A percentile compares a stretch with the other conserved stretches of the same genome.
Conservation (phyloP, 1,284 basidiomycete species). For the Naganishia cerealis region DNA sequence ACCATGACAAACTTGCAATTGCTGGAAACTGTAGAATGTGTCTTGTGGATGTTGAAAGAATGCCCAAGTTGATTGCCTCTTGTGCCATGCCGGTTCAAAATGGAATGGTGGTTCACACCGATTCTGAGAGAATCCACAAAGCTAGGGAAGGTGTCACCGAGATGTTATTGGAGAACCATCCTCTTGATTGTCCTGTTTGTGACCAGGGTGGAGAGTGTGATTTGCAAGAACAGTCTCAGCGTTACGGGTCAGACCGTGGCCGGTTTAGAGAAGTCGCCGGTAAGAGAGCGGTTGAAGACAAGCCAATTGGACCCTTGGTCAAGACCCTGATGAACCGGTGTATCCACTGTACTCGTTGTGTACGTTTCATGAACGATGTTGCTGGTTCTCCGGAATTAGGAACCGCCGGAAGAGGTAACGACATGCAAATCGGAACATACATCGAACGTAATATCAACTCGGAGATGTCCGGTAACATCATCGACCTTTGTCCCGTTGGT, state of each 20-base stretch:
- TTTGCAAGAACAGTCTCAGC: conserved; percentile 99
- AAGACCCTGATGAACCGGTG: conserved; percentile 99
- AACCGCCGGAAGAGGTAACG: conserved; percentile 94
- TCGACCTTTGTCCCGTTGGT: conserved; percentile 93
- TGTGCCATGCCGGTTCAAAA: no score
- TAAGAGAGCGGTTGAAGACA: conserved; percentile 97
- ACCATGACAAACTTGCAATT: no score
- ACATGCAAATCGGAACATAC: conserved; percentile 98
- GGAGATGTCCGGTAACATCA: conserved; percentile 94
- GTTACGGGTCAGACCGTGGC: conserved; percentile 94
- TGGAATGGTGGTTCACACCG: no score
- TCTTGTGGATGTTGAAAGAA: no score
- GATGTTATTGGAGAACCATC: conserved; percentile 95
- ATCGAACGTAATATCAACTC: no score
- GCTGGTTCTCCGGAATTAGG: conserved; percentile 97
- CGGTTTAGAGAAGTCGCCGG: conserved; percentile 98
- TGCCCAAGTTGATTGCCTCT: no score
- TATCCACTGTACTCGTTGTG: conserved; percentile 99
- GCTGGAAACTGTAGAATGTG: no score
- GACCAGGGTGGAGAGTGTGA: conserved; percentile 99
- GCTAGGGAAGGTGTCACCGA: conserved; percentile 99
- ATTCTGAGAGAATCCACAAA: no score
- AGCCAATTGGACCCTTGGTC: conserved; percentile 94
- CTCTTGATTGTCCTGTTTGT: conserved; percentile 96
- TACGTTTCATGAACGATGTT: conserved; percentile 98